These are phyloP conservation scores for Alternaria triticimaculans DNA, from an alignment of 2,329 filamentous ascomycete species.

Conservation along the genomic window DNA sequence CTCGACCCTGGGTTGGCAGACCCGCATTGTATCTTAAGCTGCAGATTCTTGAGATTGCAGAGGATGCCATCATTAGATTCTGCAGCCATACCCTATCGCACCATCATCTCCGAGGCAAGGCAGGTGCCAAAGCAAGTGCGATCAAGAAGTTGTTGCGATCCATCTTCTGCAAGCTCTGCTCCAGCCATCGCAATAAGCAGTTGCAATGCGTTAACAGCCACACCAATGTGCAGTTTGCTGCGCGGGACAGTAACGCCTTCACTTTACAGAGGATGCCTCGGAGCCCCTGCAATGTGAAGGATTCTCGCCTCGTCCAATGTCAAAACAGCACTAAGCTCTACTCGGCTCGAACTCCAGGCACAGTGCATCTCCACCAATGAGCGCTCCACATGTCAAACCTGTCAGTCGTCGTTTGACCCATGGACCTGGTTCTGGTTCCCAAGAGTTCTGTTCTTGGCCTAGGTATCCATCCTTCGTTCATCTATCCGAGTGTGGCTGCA, in stretches of 20 bases:
- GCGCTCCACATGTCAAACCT: slow-evolving; percentile 2
- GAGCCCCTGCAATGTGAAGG: slow-evolving; percentile 28
- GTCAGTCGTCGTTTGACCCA: slow-evolving; percentile 20
- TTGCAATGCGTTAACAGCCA: background rate
- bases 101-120: background rate
- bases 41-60: slow-evolving; percentile 15
- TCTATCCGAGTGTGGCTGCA: slow-evolving; percentile 28
- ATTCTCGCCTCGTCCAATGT: slow-evolving; percentile 18
- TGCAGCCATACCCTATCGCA: background rate
- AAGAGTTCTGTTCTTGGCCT: slow-evolving; percentile 9
- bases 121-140: background rate
- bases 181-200: background rate
- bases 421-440: slow-evolving; percentile 10
- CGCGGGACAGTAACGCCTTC: slow-evolving; percentile 1
- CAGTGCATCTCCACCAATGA: slow-evolving; percentile 28
- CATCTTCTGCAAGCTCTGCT: background rate
- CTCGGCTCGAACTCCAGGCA: slow-evolving; percentile 17
- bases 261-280: background rate
- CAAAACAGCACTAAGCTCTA: slow-evolving; percentile 21
- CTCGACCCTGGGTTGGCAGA: background rate
- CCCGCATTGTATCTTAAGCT: slow-evolving; percentile 3
- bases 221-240: background rate
- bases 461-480: slow-evolving; percentile 24
- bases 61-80: slow-evolving; percentile 11
- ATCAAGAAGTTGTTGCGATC: background rate